Evolutionary conservation across 441 rosid genomes (phyloP).

Genomic region (Breynia disticha): DNA sequence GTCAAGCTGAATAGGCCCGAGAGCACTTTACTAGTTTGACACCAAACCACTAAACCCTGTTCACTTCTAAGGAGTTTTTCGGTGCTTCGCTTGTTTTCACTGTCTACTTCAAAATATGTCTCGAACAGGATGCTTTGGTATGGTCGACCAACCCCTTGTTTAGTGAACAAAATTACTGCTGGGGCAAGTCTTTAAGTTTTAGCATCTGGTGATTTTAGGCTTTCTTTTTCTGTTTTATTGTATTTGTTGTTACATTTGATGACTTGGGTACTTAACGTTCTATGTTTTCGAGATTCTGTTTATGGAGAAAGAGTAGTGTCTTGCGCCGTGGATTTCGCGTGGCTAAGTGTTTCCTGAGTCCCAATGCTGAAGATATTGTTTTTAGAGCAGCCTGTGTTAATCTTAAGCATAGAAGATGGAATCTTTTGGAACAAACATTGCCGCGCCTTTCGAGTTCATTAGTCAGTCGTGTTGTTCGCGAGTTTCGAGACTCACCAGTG

Average conservation of each 20-base stretch:
- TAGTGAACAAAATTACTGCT: too few species aligned
- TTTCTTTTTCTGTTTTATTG: too few species aligned
- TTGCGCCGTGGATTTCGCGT: slow-evolving; percentile 35
- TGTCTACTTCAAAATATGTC: too few species aligned
- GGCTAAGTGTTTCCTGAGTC: slow-evolving; percentile 30
- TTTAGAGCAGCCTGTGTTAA: slow-evolving; percentile 45
- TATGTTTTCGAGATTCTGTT: slow-evolving; percentile 27
- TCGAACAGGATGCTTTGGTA: too few species aligned
- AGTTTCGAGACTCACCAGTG: slow-evolving; percentile 44
- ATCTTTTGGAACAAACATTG: slow-evolving; percentile 31
- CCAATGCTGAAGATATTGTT: slow-evolving; percentile 35
- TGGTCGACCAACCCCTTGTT: too few species aligned
- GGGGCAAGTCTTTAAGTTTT: too few species aligned
- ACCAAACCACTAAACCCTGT: too few species aligned
- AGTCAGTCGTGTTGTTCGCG: slow-evolving; percentile 36
- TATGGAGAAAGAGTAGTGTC: slow-evolving; percentile 21
- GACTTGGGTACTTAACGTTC: slow-evolving; percentile 18
- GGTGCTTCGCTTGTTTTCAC: too few species aligned
- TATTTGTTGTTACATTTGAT: slow-evolving; percentile 15
- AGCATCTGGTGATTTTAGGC: too few species aligned
- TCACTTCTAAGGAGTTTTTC: too few species aligned
- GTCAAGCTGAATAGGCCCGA: too few species aligned
- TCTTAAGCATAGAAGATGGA: slow-evolving; percentile 58
- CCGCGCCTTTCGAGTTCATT: slow-evolving; percentile 33
- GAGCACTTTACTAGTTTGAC: too few species aligned